phyloP scores from a whole-genome alignment of 148 eudicot species.

The Camellia sinensis region DNA sequence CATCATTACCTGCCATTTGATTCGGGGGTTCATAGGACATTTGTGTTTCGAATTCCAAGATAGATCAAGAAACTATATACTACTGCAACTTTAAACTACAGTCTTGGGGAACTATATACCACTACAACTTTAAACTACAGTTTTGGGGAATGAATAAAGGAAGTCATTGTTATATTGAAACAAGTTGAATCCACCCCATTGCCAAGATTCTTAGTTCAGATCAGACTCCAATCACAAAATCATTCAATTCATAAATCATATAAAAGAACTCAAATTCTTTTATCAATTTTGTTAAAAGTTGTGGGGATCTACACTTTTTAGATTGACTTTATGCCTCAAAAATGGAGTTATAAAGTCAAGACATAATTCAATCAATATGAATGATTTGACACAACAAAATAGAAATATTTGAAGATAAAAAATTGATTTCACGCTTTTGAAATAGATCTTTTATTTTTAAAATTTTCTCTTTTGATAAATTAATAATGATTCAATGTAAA shows the following conservation, averaged over 20 bases:
- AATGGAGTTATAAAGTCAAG: no score
- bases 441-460: no score
- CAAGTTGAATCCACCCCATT: conserved; percentile 29
- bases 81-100: no score
- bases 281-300: conserved; percentile 31
- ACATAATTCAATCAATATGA: no score
- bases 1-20: conserved; percentile 3
- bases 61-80: neutral
- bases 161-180: conserved; percentile 18
- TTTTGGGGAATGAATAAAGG: conserved; percentile 49
- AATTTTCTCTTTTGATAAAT: no score
- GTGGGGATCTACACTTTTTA: conserved; percentile 47
- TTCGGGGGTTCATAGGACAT: conserved; percentile 26
- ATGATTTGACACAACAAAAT: no score
- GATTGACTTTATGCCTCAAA: no score
- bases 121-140: conserved; percentile 23
- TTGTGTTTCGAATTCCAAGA: conserved; percentile 22
- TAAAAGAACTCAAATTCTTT: conserved; percentile 17
- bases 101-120: no score
- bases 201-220: conserved; percentile 24
- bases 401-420: no score
- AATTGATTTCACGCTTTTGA: no score
- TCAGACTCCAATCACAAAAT: conserved; percentile 49
- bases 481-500: no score
- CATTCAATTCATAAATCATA: neutral